phyloP scores from a whole-genome alignment of 2,329 filamentous ascomycete species.

The Paraconiothyrium sp. region DNA sequence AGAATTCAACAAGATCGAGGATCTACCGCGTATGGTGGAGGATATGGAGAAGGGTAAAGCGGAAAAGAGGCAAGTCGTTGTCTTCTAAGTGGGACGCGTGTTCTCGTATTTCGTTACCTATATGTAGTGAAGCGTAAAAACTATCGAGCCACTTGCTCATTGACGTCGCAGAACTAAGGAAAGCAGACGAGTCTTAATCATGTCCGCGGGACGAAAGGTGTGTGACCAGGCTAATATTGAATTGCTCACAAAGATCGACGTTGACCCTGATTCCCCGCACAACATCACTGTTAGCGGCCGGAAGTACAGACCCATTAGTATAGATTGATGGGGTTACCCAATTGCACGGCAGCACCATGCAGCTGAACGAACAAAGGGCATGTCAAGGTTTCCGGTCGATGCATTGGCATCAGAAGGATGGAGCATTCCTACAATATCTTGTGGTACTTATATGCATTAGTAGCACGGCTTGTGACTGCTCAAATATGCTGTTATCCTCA shows the following conservation, averaged over 20 bases:
- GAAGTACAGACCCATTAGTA: not conserved
- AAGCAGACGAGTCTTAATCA: not conserved
- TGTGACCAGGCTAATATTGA: slow-evolving; percentile 1
- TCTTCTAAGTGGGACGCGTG: slow-evolving; percentile 34
- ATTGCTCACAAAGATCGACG: not conserved
- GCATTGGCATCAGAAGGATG: not conserved
- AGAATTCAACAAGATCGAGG: slow-evolving; percentile 52
- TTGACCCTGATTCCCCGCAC: slow-evolving; percentile 5
- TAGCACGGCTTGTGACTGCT: too few species aligned
- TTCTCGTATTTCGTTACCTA: not conserved
- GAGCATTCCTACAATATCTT: not conserved
- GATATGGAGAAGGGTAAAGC: slow-evolving; percentile 52
- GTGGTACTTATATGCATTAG: not conserved
- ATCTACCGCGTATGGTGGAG: slow-evolving; percentile 51
- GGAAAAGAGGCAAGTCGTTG: slow-evolving; percentile 50
- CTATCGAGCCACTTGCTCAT: not conserved
- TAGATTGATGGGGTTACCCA: not conserved
- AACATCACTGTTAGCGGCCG: not conserved
- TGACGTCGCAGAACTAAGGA: not conserved
- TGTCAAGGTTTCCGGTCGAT: not conserved
- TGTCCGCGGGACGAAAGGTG: not conserved
- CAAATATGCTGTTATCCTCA: too few species aligned
- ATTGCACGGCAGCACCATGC: not conserved
- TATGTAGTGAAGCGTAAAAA: not conserved
- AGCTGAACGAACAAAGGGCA: not conserved